Base-by-base conservation (phyloP, 2,329 filamentous ascomycete genomes). In the Myriosclerotinia curreyana region DNA sequence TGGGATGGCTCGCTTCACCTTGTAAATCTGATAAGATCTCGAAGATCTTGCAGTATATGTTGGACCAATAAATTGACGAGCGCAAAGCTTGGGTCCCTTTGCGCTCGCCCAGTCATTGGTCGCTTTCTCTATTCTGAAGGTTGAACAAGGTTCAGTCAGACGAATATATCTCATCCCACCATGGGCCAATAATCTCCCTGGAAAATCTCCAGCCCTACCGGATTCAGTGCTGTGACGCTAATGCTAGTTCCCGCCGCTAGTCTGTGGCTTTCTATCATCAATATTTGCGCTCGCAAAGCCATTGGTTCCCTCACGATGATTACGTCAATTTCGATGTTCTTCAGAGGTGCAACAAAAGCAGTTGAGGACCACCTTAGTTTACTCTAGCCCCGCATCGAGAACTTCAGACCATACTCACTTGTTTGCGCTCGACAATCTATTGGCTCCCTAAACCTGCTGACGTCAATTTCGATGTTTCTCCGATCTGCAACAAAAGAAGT, bases 291-390 rank as follows among this genome's bases (percentile, higher is more conserved):
- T 58, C 40, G 54, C 20, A 31, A 58, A 46, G 28, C 20, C 8
- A 58, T 36, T 58, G 40, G 40, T 6, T 34, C 11, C 12, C 6
- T 22, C 1, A 22, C 9, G 11, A 15, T 14, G 22, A 36, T 58
- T 17, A 58, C 28, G 54, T 46, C 54, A 58, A 58, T 34, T 46
- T 58, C 25, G 2, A 58, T 58, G 20, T 34, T 46, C 14, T 44
- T 34, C 28, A 46, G 54, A 58, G 5, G 22, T 58, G 54, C 54
- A 58, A 58, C 54, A 34, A 34, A 46, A 34, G 20, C 46, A 58
- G 28, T 34, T 22, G 20, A 22, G 14, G 2, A 34, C 3, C 17
- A 22, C 9, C 3, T 15, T 15, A 22, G 34, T 58, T 58, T 28
- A 46, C 40, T 31, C 8, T 46, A 5, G 1, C 2, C 11, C 17